Base-by-base conservation (phyloP, 495 filamentous ascomycete species). In the Pyrenopolyporus hunteri region DNA sequence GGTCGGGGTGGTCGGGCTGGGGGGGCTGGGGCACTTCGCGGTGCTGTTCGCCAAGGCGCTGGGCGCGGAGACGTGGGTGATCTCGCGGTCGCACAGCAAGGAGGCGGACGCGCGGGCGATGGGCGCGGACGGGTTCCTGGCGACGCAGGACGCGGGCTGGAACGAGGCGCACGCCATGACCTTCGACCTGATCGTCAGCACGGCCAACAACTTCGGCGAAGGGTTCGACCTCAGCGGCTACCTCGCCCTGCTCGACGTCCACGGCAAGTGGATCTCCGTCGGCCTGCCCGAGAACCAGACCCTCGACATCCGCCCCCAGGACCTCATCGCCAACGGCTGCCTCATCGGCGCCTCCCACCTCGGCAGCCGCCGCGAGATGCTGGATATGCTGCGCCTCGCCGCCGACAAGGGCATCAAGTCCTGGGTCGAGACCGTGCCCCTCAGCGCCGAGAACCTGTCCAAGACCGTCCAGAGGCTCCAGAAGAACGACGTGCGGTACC, bases 201-300 rank as follows among this genome's bases (percentile, higher is more conserved):
- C 84, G 7, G 83, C 82, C 22, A 82, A 75, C 62, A 74, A 64
- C 54, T 79, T 78, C 29, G 70, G 59, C 35, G 78, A 83, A 4
- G 78, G 76, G 14, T 83, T 84, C 66, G 80, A 83, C 57, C 59
- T 96, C 22, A 69, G 77, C 42, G 82, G 85, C 7, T 96, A 96
- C 70, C 78, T 95, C 59, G 83, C 81, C 42, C 83, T 91, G 58
- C 82, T 97, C 64, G 90, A 92, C 71, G 85, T 96, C 52, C 91
- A 92, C 72, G 91, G 89, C 53, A 82, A 80, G 54, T 93, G 91
- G 84, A 82, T 96, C 55, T 87, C 85, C 49, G 90, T 94, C 33
- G 92, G 93, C 1, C 75, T 96, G 58, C 92, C 92, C 1, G 91
- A 96, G 67, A 85, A 87, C 32, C 84, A 87, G n/a, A 81, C 91